Evolutionary conservation across 2,329 filamentous ascomycete species (phyloP).

Genomic region (Fusarium sp.): DNA sequence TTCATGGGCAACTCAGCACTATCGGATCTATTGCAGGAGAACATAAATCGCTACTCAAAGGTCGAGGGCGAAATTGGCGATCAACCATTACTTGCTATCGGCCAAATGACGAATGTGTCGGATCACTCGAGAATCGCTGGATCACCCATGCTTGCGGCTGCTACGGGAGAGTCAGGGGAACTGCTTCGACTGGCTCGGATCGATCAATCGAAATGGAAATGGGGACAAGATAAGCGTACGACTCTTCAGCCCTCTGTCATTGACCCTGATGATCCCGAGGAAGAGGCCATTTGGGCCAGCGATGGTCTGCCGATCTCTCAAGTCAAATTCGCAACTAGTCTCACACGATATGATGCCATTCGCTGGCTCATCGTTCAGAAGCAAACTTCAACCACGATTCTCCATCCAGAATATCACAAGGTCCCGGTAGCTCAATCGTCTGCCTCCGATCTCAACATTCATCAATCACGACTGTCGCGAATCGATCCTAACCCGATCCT

Average conservation of each 20-base stretch:
- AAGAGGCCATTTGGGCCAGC: constrained; percentile 65
- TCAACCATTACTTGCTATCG: constrained; percentile 63
- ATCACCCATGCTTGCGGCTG: constrained; percentile 58
- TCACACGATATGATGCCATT: constrained; percentile 51
- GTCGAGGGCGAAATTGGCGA: constrained; percentile 42
- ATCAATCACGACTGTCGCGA: constrained; percentile 57
- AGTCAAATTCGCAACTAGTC: constrained; percentile 61
- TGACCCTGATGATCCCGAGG: constrained; percentile 57
- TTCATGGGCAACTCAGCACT: constrained; percentile 54
- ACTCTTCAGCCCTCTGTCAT: constrained; percentile 61
- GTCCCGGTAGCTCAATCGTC: constrained; percentile 48
- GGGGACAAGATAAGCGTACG: constrained; percentile 59
- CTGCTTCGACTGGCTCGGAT: constrained; percentile 67
- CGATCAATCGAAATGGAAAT: constrained; percentile 64
- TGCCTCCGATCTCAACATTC: constrained; percentile 1
- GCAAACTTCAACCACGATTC: constrained; percentile 62
- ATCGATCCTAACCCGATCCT: constrained; percentile 68
- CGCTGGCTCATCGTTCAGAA: constrained; percentile 68
- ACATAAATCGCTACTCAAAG: constrained; percentile 48
- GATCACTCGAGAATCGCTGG: constrained; percentile 40
- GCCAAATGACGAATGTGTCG: constrained; percentile 62
- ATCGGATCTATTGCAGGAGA: constrained; percentile 52
- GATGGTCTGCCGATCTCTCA: constrained; percentile 62
- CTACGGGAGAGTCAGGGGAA: constrained; percentile 68
- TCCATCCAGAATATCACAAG: constrained; percentile 63